Conservation (phyloP, 768 basidiomycete species). For the Tephrocybe rancida region DNA sequence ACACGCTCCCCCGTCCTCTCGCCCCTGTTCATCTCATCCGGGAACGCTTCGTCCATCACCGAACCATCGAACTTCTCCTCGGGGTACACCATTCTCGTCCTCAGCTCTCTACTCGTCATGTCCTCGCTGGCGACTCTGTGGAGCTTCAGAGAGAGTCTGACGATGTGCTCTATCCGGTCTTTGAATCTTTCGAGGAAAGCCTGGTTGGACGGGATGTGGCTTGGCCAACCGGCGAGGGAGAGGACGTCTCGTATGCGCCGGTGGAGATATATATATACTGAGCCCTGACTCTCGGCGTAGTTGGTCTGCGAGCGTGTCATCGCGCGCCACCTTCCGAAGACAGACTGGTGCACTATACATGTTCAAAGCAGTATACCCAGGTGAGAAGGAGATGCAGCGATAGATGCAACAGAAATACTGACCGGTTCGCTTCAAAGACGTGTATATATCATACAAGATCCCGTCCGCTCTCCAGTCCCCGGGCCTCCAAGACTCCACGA, state of each 20-base stretch:
- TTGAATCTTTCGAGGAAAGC: slow-evolving; percentile 1
- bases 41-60: slow-evolving; percentile 17
- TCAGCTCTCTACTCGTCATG: slow-evolving; percentile 13
- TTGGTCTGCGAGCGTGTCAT: slow-evolving; percentile 16
- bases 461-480: slow-evolving; percentile 13
- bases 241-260: slow-evolving; percentile 9
- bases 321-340: slow-evolving; percentile 17
- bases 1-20: not conserved
- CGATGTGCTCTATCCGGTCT: slow-evolving; percentile 5
- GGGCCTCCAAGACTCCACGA: slow-evolving; percentile 16
- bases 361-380: too few relatives aligned
- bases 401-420: not conserved
- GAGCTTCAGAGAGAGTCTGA: slow-evolving; percentile 6
- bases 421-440: slow-evolving; percentile 17
- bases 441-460: slow-evolving; percentile 10
- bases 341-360: slow-evolving; percentile 15
- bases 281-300: slow-evolving; percentile 1
- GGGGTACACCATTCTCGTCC: slow-evolving; percentile 2
- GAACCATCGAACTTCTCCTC: slow-evolving; percentile 5
- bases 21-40: slow-evolving; percentile 1
- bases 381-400: not conserved
- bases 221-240: slow-evolving; percentile 18
- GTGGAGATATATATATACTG: slow-evolving; percentile 9
- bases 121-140: slow-evolving; percentile 11
- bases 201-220: not conserved